Evolutionary conservation across 768 basidiomycete species (phyloP).

Genomic region (Kwoniella europaea): DNA sequence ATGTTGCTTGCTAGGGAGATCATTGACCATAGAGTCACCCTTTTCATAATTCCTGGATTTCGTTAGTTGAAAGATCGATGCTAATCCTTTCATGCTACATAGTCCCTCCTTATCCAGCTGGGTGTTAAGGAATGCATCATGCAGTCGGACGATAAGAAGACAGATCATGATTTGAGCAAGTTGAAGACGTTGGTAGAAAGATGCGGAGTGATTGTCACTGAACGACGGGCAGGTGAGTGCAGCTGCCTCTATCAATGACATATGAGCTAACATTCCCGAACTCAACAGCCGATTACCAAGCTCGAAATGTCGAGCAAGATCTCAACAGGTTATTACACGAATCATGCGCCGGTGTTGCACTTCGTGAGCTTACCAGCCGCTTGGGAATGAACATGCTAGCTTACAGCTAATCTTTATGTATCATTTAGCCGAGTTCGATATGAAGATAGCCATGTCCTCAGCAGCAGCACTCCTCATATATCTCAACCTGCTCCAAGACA

Average conservation of each 20-base stretch:
- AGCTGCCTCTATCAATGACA: background rate
- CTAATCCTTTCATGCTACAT: background rate
- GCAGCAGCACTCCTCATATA: constrained; percentile 81
- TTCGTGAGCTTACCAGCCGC: constrained; percentile 69
- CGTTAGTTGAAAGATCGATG: too few relatives aligned
- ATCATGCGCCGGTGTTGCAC: constrained; percentile 61
- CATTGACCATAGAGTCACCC: too few relatives aligned
- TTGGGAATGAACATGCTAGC: too few relatives aligned
- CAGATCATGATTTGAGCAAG: constrained; percentile 84
- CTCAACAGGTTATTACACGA: constrained; percentile 70
- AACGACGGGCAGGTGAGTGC: constrained; percentile 76
- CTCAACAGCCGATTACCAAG: constrained; percentile 76
- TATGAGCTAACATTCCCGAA: background rate
- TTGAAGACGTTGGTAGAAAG: constrained; percentile 83
- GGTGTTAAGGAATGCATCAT: constrained; percentile 96
- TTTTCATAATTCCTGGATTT: too few relatives aligned
- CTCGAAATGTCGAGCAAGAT: constrained; percentile 80
- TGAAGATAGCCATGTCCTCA: constrained; percentile 78
- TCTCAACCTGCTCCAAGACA: constrained; percentile 76
- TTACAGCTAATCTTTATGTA: too few relatives aligned
- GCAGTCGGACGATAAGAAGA: constrained; percentile 59
- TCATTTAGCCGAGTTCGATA: constrained; percentile 72
- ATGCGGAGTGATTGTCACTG: constrained; percentile 87
- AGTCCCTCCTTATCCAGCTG: constrained; percentile 94
- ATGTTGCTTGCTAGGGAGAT: too few relatives aligned